Evolutionary conservation across 306 rosid species (phyloP).

Genomic region (Prunus padus): DNA sequence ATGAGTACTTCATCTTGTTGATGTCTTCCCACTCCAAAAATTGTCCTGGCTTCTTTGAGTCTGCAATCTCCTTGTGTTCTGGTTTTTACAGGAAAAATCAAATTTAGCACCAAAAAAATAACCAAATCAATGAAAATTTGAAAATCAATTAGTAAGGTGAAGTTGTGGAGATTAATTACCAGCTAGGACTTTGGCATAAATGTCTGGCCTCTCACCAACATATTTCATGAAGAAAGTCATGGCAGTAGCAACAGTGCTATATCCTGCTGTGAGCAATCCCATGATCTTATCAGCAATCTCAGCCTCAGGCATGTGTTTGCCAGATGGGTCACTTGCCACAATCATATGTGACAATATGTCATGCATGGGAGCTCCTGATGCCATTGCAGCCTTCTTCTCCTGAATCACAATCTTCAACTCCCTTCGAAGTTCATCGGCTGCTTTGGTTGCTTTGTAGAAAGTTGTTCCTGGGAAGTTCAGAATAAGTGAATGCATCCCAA

Average conservation of each 20-base stretch:
- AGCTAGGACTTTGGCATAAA: slow-evolving; percentile 51
- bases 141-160: background rate
- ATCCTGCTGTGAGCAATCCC: slow-evolving; percentile 61
- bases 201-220: slow-evolving; percentile 52
- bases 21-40: slow-evolving; percentile 36
- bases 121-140: background rate
- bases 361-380: slow-evolving; percentile 43
- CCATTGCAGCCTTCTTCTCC: slow-evolving; percentile 55
- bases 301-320: slow-evolving; percentile 57
- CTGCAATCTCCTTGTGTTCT: slow-evolving; percentile 38
- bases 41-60: slow-evolving; percentile 25
- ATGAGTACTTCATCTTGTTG: slow-evolving; percentile 39
- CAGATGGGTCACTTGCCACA: slow-evolving; percentile 43
- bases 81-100: background rate
- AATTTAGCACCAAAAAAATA: background rate
- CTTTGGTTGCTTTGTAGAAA: slow-evolving; percentile 42
- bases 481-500: slow-evolving; percentile 51
- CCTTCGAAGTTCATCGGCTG: slow-evolving; percentile 40
- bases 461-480: slow-evolving; percentile 49
- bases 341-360: slow-evolving; percentile 53
- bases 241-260: slow-evolving; percentile 46
- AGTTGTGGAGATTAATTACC: slow-evolving; percentile 26
- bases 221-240: slow-evolving; percentile 70
- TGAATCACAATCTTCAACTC: slow-evolving; percentile 41
- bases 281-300: slow-evolving; percentile 55